Evolutionary conservation across 2,329 filamentous ascomycete species (phyloP), one percentile per base, ranked within the genome.

Genomic region (Cercospora zeae-maydis): DNA sequence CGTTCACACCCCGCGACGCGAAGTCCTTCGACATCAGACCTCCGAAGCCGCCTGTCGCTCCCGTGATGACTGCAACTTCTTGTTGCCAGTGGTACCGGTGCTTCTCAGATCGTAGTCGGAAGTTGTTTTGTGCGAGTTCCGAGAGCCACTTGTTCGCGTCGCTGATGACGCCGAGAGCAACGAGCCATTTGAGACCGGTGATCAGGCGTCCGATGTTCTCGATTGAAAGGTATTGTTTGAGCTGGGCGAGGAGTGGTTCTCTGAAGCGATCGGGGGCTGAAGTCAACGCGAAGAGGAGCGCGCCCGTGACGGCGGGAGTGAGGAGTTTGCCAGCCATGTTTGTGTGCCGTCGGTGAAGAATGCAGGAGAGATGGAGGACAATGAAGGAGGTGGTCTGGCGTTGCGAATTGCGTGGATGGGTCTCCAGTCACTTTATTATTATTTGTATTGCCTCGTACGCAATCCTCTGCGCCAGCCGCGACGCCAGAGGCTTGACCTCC

Each of bases 11-110:
- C 42, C 71, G 71, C n/a, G 62, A 67, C 2, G 72, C 70, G 39
- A 79, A 72, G 13, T 74, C 71, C 54, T 74, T 70, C 0, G 71
- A 73, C 53, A 78, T 72, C 13, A 73, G 69, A 42, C 71, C 67
- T 4, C 78, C 78, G 53, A 80, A 78, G 6, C 78, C 78, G 45
- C 69, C 69, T 13, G 69, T 73, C 27, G 70, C 74, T 31, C 75
- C 74, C 19, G 74, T 76, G 31, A 76, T 70, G 37, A 76, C 68
- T 11, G 72, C 74, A 57, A 76, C 69, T 59, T 76, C 72, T 70
- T 79, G 69, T 2, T 69, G 64, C 74, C 75, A 76, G 58, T 73
- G 65, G 67, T 75, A 76, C 58, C 66, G 63, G 60, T 73, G 70
- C 63, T 74, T 75, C 62, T 75, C 72, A 6, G 73, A 74, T 53